These are phyloP conservation scores for Corymbia citriodora DNA, from an alignment of 441 rosid genomes.

Conservation along the genomic window DNA sequence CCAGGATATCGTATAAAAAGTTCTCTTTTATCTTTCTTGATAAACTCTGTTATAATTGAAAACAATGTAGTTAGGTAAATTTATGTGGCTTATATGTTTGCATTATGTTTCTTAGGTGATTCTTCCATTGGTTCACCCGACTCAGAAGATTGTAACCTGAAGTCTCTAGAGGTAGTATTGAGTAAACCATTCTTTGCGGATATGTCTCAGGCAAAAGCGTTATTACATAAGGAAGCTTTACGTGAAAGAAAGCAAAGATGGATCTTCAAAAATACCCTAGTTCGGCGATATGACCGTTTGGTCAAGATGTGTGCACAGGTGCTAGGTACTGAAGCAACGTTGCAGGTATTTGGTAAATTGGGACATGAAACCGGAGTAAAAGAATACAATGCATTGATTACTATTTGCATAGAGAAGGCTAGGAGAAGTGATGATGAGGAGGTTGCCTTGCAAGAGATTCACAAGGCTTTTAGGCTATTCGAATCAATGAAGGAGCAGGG, in stretches of 20 bases:
- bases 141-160: background rate
- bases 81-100: background rate
- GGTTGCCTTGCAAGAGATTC: slow-evolving; percentile 35
- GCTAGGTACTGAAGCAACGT: slow-evolving; percentile 47
- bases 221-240: slow-evolving; percentile 35
- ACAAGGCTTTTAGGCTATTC: slow-evolving; percentile 32
- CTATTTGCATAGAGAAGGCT: slow-evolving; percentile 40
- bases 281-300: slow-evolving; percentile 25
- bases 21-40: background rate
- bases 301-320: slow-evolving; percentile 32
- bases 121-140: background rate
- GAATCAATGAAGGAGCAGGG: slow-evolving; percentile 56
- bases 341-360: slow-evolving; percentile 44
- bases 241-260: slow-evolving; percentile 59
- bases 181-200: slow-evolving; percentile 33
- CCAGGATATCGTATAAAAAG: background rate
- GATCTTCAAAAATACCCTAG: slow-evolving; percentile 28
- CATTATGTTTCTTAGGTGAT: slow-evolving; percentile 15
- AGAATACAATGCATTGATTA: slow-evolving; percentile 54
- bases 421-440: slow-evolving; percentile 40
- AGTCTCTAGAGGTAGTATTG: slow-evolving; percentile 11
- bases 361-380: slow-evolving; percentile 60
- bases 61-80: background rate
- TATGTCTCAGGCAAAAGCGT: slow-evolving; percentile 6
- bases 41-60: background rate